These are phyloP conservation scores for Cyclospora cayetanensis DNA, from an alignment of 169 alveolate species.

Conservation along the genomic window DNA sequence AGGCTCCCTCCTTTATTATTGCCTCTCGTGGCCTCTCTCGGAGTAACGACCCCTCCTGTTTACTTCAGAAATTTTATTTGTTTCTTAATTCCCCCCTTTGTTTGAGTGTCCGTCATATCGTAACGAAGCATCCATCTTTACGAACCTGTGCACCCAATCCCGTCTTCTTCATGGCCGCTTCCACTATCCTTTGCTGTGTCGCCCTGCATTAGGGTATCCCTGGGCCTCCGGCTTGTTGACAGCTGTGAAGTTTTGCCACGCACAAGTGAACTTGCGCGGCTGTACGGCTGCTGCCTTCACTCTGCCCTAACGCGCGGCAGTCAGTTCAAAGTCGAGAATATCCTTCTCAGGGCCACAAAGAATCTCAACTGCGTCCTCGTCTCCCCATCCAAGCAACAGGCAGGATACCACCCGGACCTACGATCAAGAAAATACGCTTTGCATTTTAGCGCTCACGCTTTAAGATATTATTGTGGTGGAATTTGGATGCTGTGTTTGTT, in stretches of 20 bases:
- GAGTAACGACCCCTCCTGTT: too few species aligned
- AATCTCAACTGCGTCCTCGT: constrained; percentile 65
- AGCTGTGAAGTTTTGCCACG: constrained; percentile 60
- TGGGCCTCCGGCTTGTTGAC: constrained; percentile 56
- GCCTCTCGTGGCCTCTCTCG: too few species aligned
- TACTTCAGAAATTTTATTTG: too few species aligned
- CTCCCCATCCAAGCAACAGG: constrained; percentile 73
- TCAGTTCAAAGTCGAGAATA: constrained; percentile 74
- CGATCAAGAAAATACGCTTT: background rate
- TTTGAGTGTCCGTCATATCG: too few species aligned
- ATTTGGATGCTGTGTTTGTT: too few species aligned
- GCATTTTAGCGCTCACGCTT: background rate
- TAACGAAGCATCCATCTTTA: too few species aligned
- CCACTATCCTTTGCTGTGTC: background rate
- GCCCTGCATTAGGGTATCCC: constrained; percentile 14
- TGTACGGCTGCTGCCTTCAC: constrained; percentile 70
- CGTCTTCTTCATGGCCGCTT: too few species aligned
- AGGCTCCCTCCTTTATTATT: too few species aligned
- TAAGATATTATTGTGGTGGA: too few species aligned
- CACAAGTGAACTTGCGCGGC: constrained; percentile 67
- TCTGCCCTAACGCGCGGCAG: constrained; percentile 74
- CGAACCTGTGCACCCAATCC: too few species aligned
- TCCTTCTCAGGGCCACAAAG: constrained; percentile 71
- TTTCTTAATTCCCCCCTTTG: too few species aligned
- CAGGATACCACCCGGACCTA: background rate